Evolutionary conservation across 257 asterid species (phyloP).

Genomic region (Paraleonurus japonicus): DNA sequence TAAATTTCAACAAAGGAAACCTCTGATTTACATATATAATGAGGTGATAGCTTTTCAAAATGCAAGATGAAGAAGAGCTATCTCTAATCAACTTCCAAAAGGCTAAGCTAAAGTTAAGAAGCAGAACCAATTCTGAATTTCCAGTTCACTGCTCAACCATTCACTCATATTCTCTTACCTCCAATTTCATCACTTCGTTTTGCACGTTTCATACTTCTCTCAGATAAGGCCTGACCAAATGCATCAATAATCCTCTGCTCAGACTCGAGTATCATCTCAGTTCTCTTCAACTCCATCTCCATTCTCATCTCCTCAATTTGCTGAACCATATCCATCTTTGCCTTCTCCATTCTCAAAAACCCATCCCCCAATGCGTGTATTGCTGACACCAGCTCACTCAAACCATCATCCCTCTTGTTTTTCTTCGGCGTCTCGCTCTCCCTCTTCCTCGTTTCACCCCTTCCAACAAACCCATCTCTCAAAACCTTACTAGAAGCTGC

Average conservation of each 20-base stretch:
- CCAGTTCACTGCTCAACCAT: background rate
- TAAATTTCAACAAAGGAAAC: background rate
- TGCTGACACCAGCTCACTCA: conserved; percentile 60
- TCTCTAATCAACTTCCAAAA: conserved; percentile 11
- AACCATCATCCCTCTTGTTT: conserved; percentile 34
- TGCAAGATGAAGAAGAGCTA: conserved; percentile 21
- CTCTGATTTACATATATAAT: conserved; percentile 25
- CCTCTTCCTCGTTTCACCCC: conserved; percentile 41
- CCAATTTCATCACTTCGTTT: conserved; percentile 36
- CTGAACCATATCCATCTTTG: conserved; percentile 87
- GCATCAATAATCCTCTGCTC: conserved; percentile 85
- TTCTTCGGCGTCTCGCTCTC: conserved; percentile 33
- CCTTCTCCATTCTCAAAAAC: conserved; percentile 84
- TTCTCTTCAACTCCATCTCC: conserved; percentile 98
- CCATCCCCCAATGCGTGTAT: conserved; percentile 79
- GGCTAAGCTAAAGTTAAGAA: conserved; percentile 14
- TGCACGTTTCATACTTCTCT: conserved; percentile 49
- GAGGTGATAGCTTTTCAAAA: conserved; percentile 9
- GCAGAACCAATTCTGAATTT: background rate
- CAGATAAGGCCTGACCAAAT: conserved; percentile 59
- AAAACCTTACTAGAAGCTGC: conserved; percentile 37
- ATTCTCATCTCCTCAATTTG: conserved; percentile 82
- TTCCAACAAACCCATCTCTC: conserved; percentile 42
- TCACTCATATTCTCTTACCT: background rate
- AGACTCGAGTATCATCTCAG: conserved; percentile 87